phyloP scores from a whole-genome alignment of 768 basidiomycete genomes.

The Mycena rebaudengoi region DNA sequence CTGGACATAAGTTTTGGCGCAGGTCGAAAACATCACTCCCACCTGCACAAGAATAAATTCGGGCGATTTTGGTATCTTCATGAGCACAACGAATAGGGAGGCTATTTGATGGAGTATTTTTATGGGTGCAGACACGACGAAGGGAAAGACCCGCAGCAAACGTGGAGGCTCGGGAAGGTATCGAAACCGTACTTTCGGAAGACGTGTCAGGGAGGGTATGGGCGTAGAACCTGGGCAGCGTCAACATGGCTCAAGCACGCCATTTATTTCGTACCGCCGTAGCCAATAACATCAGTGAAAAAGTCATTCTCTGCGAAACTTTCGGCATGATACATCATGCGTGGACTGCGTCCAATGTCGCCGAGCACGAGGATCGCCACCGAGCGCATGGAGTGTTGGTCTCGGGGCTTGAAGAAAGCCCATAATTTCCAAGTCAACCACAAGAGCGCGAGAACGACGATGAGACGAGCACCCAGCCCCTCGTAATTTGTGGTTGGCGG shows the following conservation, averaged over 20 bases:
- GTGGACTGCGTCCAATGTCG: conserved; percentile 93
- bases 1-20: neutral
- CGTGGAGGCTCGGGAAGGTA: conserved; percentile 74
- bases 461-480: conserved; percentile 19
- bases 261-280: conserved; percentile 65
- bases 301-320: conserved; percentile 87
- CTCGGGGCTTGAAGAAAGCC: conserved; percentile 45
- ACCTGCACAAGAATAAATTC: conserved; percentile 94
- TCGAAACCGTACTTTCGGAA: conserved; percentile 69
- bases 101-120: conserved; percentile 80
- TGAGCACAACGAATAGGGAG: conserved; percentile 68
- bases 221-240: conserved; percentile 73
- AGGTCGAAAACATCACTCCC: conserved; percentile 30
- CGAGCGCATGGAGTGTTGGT: conserved; percentile 61
- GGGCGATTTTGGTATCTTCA: conserved; percentile 70
- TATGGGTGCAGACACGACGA: conserved; percentile 78
- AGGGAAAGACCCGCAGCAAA: conserved; percentile 63
- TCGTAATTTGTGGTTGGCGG: conserved; percentile 24
- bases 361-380: conserved; percentile 94
- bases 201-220: conserved; percentile 72
- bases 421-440: conserved; percentile 42
- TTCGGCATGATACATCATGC: conserved; percentile 99
- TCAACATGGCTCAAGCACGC: neutral
- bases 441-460: conserved; percentile 21
- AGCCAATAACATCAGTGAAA: conserved; percentile 84